Percentiles rank a stretch among this genome's conserved stretches.
phyloP scores from a whole-genome alignment of 140 eudicot species.

The Oenanthe javanica region DNA sequence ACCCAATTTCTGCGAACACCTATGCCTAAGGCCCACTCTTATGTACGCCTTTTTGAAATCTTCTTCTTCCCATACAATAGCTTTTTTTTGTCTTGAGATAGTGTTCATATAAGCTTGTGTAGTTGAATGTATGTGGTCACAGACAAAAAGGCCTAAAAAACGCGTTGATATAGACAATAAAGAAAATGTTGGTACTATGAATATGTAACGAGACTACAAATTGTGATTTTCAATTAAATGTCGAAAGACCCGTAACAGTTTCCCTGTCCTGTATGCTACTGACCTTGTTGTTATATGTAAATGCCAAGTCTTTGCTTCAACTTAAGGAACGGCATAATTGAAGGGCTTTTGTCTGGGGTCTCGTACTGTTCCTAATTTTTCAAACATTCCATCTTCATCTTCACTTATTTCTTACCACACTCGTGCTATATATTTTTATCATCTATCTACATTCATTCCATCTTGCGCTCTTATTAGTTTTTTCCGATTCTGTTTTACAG shows the following conservation, averaged over 20 bases:
- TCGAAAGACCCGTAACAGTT: background rate
- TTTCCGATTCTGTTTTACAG: background rate
- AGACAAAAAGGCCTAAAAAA: background rate
- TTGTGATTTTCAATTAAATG: background rate
- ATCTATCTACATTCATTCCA: background rate
- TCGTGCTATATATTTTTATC: background rate
- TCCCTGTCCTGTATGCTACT: background rate
- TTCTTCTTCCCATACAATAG: background rate
- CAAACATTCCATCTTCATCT: background rate
- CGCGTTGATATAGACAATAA: background rate
- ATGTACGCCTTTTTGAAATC: background rate
- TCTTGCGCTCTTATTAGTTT: background rate
- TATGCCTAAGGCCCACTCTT: background rate
- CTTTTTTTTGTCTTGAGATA: background rate
- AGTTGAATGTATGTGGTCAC: background rate
- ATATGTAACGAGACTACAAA: background rate
- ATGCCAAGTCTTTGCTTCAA: background rate
- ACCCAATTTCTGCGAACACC: background rate
- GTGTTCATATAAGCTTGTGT: background rate
- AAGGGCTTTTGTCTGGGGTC: slow-evolving; percentile 1
- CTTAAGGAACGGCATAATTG: slow-evolving; percentile 2
- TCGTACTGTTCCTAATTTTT: background rate
- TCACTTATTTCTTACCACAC: background rate
- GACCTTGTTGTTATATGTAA: background rate
- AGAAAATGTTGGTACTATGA: background rate